Base-by-base conservation (phyloP, 2,329 filamentous ascomycete genomes). In the Sclerotinia spermophila region DNA sequence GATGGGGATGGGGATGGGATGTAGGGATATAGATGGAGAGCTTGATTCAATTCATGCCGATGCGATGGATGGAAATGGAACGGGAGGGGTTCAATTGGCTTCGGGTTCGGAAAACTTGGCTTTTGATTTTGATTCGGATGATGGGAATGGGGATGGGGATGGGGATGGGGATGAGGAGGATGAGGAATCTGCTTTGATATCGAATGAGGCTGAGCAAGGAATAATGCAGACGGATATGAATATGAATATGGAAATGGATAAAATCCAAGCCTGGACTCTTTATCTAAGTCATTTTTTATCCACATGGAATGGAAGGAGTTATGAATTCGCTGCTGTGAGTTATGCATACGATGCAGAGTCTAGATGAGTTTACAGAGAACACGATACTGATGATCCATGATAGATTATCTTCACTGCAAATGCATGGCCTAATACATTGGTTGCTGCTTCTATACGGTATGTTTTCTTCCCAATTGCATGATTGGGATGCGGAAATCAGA, bases 261-360 rank as follows among this genome's bases (percentile, higher is more conserved):
- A 75, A 72, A 73, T 78, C 8, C 81, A 82, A 67, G 80, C 81
- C 8, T 75, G 76, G 51, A 80, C 80, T 69, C 76, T 87, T 10
- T 88, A 87, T 72, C 76, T 83, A 30, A 86, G 84, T 30, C 85
- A 88, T 76, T 83, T 84, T 67, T 80, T 87, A 7, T 87, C 86
- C 24, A 85, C 85, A 53, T 87, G 85, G 85, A 88, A 87, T 76
- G 83, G 84, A 8, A 82, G 86, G 60, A 82, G 83, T 64, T 88
- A 76, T 71, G 76, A 78, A 71, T 78, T 78, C 65, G 76, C 76
- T 15, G 76, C 75, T 27, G 76, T 78, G 62, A 74, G 75, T 48
- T 61, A 44, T 27, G 30, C 17, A 51, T 51, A n/a, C 38, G 35
- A 48, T 38, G 82, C 8, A 8, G 5, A 35, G 83, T 0, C 76